Conservation (phyloP, 805 yeast genomes). For the Candida ficus region DNA sequence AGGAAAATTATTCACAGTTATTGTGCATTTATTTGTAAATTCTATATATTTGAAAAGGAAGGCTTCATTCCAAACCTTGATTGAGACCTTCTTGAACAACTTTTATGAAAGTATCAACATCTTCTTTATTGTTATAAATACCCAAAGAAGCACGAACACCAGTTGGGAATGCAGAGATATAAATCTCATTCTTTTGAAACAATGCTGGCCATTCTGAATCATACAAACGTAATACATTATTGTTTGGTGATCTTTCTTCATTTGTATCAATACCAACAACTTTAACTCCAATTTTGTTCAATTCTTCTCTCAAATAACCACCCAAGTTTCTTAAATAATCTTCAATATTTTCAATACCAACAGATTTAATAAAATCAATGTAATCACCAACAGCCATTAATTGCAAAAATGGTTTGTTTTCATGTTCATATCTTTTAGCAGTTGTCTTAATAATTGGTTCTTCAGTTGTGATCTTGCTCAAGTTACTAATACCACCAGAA, state of each 20-base stretch:
- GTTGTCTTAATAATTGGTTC: no score
- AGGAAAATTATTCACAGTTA: not conserved
- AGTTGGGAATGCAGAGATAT: not conserved
- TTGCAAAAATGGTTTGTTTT: not conserved
- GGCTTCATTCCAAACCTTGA: no score
- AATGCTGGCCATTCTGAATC: no score
- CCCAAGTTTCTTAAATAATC: not conserved
- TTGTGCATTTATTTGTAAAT: no score
- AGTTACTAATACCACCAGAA: not conserved
- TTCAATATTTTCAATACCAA: conserved; percentile 3
- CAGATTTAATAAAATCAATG: not conserved
- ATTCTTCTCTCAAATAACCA: not conserved
- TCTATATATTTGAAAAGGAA: no score
- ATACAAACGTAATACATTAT: no score
- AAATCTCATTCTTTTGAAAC: no score
- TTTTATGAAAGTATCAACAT: no score
- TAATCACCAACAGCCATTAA: not conserved
- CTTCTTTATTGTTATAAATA: not conserved
- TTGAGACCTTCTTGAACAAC: no score
- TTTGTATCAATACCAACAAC: no score
- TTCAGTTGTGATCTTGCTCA: no score
- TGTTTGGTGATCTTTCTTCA: no score
- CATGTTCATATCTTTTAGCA: conserved; percentile 2
- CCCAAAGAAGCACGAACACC: conserved; percentile 4
- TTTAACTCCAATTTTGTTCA: not conserved